A percentile compares a stretch with the other conserved stretches of the same genome.
Conservation (phyloP, 202 grass and related monocot genomes). For the Panicum virgatum region DNA sequence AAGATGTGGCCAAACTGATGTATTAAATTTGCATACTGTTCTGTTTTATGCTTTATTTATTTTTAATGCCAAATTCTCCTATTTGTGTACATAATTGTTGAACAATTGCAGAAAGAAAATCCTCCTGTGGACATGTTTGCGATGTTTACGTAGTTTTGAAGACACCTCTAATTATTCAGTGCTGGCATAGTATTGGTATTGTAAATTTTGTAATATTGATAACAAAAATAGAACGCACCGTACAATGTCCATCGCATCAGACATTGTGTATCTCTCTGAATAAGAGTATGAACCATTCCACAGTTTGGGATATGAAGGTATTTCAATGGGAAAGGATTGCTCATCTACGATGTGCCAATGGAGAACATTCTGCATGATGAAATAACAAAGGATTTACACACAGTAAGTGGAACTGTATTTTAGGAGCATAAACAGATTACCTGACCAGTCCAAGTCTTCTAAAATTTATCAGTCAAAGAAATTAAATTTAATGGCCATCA, state of each 20-base stretch:
- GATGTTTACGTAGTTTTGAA: not conserved
- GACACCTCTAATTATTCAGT: not conserved
- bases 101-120: not conserved
- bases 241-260: constrained; percentile 85
- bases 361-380: constrained; percentile 72
- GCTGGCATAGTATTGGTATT: not conserved
- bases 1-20: not conserved
- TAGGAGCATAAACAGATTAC: constrained; percentile 18
- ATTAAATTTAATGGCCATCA: constrained; percentile 12
- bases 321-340: constrained; percentile 90
- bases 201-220: constrained; percentile 13
- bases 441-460: not conserved
- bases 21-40: not conserved
- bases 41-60: not conserved
- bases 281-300: constrained; percentile 89
- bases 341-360: constrained; percentile 94
- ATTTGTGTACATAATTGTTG: not conserved
- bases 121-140: not conserved
- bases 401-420: constrained; percentile 18
- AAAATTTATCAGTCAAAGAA: constrained; percentile 21
- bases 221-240: constrained; percentile 53
- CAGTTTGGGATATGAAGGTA: constrained; percentile 93
- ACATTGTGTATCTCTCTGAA: constrained; percentile 87
- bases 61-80: not conserved
- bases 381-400: constrained; percentile 14